phyloP scores from a whole-genome alignment of 345 rosid species.

The Linum trigynum region DNA sequence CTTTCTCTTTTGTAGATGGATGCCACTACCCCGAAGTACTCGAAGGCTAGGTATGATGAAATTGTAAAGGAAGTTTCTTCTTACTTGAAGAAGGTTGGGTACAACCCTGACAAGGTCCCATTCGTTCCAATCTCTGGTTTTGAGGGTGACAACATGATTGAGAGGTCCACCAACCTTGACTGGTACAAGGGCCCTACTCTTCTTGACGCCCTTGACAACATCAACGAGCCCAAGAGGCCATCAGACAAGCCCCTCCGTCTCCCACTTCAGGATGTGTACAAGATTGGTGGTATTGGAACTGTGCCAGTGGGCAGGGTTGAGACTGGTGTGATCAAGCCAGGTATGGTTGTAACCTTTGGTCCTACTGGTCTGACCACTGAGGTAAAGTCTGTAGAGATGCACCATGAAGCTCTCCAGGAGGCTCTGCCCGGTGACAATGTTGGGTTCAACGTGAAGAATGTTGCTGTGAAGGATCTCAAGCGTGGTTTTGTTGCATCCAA shows the following conservation, averaged over 20 bases:
- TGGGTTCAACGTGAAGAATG: constrained; percentile 38
- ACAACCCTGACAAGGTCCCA: constrained; percentile 4
- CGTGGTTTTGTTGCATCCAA: constrained; percentile 34
- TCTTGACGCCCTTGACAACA: constrained; percentile 30
- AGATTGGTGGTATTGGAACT: constrained; percentile 58
- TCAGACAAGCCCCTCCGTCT: constrained; percentile 44
- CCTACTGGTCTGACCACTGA: constrained; percentile 22
- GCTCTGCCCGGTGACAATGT: constrained; percentile 31
- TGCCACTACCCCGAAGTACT: constrained; percentile 3
- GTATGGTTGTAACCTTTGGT: constrained; percentile 22
- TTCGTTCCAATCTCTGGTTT: constrained; percentile 4
- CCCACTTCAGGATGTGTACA: constrained; percentile 54
- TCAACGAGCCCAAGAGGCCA: constrained; percentile 35
- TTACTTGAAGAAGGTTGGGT: constrained; percentile 5
- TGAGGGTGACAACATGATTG: constrained; percentile 41
- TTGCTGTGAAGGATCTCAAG: constrained; percentile 38
- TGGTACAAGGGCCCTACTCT: constrained; percentile 44
- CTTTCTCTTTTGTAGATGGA: not conserved
- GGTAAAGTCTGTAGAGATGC: constrained; percentile 24
- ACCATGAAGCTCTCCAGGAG: constrained; percentile 22
- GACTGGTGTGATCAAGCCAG: constrained; percentile 21
- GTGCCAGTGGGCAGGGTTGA: constrained; percentile 37
- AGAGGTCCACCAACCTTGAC: constrained; percentile 37
- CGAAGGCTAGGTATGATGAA: constrained; percentile 2
- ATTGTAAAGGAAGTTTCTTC: constrained; percentile 6